A percentile compares a stretch with the other conserved stretches of the same genome.
Evolutionary conservation across 495 filamentous ascomycete genomes (phyloP).

Genomic region (Tuber melanosporum): DNA sequence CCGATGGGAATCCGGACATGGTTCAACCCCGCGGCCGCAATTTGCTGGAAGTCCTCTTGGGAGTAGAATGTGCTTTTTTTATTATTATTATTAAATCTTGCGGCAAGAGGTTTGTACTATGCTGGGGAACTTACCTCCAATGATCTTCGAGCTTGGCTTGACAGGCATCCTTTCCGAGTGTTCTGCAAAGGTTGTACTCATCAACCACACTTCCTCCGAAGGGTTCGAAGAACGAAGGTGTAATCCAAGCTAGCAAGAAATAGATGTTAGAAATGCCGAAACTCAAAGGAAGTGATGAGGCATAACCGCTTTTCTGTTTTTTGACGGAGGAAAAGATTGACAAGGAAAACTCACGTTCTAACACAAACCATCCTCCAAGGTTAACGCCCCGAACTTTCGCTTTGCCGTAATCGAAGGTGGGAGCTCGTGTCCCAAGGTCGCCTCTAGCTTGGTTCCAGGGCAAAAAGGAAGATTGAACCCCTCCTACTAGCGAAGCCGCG

Average conservation of each 20-base stretch:
- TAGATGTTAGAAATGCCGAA: slow-evolving; percentile 15
- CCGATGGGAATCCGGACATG: slow-evolving; percentile 74
- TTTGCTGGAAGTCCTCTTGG: slow-evolving; percentile 59
- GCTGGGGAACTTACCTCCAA: slow-evolving; percentile 46
- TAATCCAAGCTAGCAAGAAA: slow-evolving; percentile 53
- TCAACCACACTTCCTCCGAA: slow-evolving; percentile 50
- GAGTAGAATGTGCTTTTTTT: slow-evolving; percentile 52
- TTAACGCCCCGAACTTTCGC: slow-evolving; percentile 60
- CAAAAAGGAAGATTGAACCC: slow-evolving; percentile 18
- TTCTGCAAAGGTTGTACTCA: slow-evolving; percentile 55
- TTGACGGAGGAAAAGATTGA: not conserved
- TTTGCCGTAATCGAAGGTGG: slow-evolving; percentile 27
- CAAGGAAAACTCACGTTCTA: slow-evolving; percentile 49
- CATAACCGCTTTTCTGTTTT: not conserved
- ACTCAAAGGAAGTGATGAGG: slow-evolving; percentile 9
- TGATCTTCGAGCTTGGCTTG: slow-evolving; percentile 49
- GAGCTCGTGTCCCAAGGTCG: slow-evolving; percentile 22
- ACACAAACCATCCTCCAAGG: slow-evolving; percentile 67
- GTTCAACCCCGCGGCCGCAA: slow-evolving; percentile 60
- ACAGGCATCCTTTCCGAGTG: slow-evolving; percentile 51
- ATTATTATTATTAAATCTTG: not conserved
- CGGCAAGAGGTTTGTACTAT: not conserved
- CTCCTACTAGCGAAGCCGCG: slow-evolving; percentile 14
- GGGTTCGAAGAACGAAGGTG: slow-evolving; percentile 56
- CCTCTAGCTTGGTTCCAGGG: slow-evolving; percentile 17